Base-by-base conservation (phyloP, 1,284 basidiomycete genomes). In the Pseudozyma tsukubaensis region DNA sequence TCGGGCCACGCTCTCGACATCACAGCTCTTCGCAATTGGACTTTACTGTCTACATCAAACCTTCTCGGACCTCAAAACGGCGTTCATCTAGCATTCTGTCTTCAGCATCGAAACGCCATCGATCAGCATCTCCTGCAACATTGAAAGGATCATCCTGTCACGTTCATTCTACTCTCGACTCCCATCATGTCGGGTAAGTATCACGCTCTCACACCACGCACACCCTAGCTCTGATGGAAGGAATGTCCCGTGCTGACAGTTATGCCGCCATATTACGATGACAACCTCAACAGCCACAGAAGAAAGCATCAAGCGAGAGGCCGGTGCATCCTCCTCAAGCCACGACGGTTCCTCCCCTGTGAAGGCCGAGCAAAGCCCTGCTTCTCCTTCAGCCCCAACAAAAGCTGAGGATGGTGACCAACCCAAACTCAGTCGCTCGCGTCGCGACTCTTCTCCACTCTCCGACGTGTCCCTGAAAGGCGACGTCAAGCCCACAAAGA, bases 361-460 rank as follows among this genome's bases (percentile, higher is more conserved):
- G 34, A 59, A 65, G 35, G 13, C 50, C 10, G 62, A 63, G 32
- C 14, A 56, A 8, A 29, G 9, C 8, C 11, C 54, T 18, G 39
- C n/a, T 50, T 34, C 55, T 4, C 42, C 49, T n/a, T 59, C 57
- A 7, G 44, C 45, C 12, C 47, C 56, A 3, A 39, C 40, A 19
- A 68, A 61, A 50, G 13, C 48, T 10, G 44, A 69, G 29, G 52
- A 51, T 9, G 36, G 55, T 16, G 54, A 66, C 13, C 58, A 44
- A 24, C 52, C 49, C 4, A 63, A 56, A 39, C 61, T 56, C 35
- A 43, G 45, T 14, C 60, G 70, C 12, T 24, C 65, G 29, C 57
- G 71, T 19, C 60, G 71, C 40, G 65, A 73, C 61, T 73, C 71
- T 29, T 73, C 71, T 6, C 71, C 71, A 3, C 37, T 73, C 7